Percentiles rank a stretch among this genome's conserved stretches.
phyloP scores from a whole-genome alignment of 805 yeast species.

The Candida ipomoeae region DNA sequence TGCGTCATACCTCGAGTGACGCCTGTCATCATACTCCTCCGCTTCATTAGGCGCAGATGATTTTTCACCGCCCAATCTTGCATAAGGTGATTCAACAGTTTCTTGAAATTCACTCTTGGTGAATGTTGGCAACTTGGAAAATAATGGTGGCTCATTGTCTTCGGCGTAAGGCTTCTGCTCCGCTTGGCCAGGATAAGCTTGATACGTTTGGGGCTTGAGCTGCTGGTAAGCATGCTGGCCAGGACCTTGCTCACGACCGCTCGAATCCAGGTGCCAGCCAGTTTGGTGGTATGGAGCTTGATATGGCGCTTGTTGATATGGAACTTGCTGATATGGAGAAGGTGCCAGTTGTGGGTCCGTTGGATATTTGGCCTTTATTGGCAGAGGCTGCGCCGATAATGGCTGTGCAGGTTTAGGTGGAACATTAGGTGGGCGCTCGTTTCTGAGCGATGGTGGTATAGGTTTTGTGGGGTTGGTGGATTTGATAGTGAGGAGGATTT shows the following conservation, averaged over 20 bases:
- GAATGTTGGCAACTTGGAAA: conserved; percentile 12
- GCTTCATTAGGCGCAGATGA: neutral
- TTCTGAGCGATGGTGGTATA: conserved; percentile 19
- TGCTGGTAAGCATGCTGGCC: conserved; percentile 3
- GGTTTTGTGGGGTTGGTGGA: conserved; percentile 42
- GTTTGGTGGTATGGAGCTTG: conserved; percentile 14
- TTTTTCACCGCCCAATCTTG: conserved; percentile 3
- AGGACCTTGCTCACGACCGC: neutral
- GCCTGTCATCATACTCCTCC: conserved; percentile 2
- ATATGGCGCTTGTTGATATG: conserved; percentile 6
- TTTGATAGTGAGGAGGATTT: conserved; percentile 78
- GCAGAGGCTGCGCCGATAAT: conserved; percentile 6
- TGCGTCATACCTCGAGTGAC: conserved; percentile 15
- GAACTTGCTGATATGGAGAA: neutral
- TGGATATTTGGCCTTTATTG: neutral
- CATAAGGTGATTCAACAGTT: conserved; percentile 13
- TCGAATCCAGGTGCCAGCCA: neutral
- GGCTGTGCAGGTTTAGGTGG: conserved; percentile 5
- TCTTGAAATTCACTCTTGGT: conserved; percentile 13
- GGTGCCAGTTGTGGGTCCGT: neutral
- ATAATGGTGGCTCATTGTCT: neutral
- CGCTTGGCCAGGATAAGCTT: neutral
- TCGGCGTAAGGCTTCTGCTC: neutral
- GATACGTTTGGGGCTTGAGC: conserved; percentile 4
- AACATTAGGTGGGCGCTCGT: conserved; percentile 1